phyloP scores from a whole-genome alignment of 495 filamentous ascomycete species.

The Xylaria bambusicola region DNA sequence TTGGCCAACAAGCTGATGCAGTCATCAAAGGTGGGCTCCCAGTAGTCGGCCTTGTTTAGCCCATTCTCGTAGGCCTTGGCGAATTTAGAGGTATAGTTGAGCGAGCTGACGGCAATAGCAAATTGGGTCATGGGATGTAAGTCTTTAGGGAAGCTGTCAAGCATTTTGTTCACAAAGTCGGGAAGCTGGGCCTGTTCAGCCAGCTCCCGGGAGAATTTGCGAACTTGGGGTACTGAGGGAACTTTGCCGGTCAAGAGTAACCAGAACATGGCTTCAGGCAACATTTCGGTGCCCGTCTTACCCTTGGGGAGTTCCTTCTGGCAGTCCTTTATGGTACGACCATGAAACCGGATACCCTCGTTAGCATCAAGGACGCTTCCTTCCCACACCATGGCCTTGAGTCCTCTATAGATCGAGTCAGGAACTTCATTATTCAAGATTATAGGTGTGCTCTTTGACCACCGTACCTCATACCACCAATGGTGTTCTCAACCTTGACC shows the following conservation, averaged over 20 bases:
- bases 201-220: constrained; percentile 78
- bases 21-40: constrained; percentile 98
- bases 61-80: constrained; percentile 91
- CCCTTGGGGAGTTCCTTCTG: constrained; percentile 92
- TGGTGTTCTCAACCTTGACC: constrained; percentile 88
- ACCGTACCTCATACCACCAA: constrained; percentile 83
- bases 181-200: constrained; percentile 87
- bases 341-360: constrained; percentile 98
- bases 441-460: neutral
- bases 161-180: constrained; percentile 78
- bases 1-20: constrained; percentile 91
- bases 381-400: constrained; percentile 99
- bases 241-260: constrained; percentile 92
- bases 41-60: constrained; percentile 91
- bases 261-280: constrained; percentile 99
- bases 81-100: constrained; percentile 90
- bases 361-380: constrained; percentile 95
- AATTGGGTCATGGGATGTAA: constrained; percentile 99
- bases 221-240: constrained; percentile 77
- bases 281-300: constrained; percentile 93
- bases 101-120: constrained; percentile 86
- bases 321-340: constrained; percentile 97
- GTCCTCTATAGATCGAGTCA: constrained; percentile 48
- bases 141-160: constrained; percentile 83
- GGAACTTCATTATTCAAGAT: neutral